Percentiles rank a stretch among this genome's conserved stretches.
These are phyloP conservation scores for Daldinia concentrica DNA, from an alignment of 495 filamentous ascomycete genomes.

Conservation along the genomic window DNA sequence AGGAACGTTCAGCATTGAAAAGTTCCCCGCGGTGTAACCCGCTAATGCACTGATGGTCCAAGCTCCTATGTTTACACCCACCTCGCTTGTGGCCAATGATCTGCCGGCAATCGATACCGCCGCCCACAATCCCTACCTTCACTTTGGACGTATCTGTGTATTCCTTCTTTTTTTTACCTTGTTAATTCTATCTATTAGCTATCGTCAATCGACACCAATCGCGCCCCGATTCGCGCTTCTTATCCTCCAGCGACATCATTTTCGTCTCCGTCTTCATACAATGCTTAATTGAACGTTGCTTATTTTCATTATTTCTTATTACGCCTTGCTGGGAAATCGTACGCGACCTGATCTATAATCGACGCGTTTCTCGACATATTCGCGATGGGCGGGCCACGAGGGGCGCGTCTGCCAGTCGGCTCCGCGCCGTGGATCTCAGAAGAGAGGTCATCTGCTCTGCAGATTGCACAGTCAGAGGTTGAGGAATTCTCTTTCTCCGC, in stretches of 20 bases:
- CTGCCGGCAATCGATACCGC: slow-evolving; percentile 19
- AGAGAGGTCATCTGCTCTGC: slow-evolving; percentile 58
- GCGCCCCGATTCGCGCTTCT: background rate
- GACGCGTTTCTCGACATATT: slow-evolving; percentile 39
- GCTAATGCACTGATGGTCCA: slow-evolving; percentile 30
- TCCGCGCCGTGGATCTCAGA: slow-evolving; percentile 64
- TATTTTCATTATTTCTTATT: slow-evolving; percentile 8
- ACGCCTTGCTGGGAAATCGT: slow-evolving; percentile 3
- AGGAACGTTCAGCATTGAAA: too few relatives aligned
- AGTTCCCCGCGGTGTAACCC: slow-evolving; percentile 6
- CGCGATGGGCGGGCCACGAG: slow-evolving; percentile 61
- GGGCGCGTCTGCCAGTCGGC: slow-evolving; percentile 64
- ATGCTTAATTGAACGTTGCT: slow-evolving; percentile 40
- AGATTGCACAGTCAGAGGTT: slow-evolving; percentile 69
- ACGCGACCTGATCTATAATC: slow-evolving; percentile 35
- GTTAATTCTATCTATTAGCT: slow-evolving; percentile 17
- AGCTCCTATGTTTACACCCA: slow-evolving; percentile 43
- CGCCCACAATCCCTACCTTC: slow-evolving; percentile 30
- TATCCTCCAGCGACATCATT: background rate
- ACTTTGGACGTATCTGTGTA: slow-evolving; percentile 16
- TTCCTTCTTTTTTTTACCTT: slow-evolving; percentile 8
- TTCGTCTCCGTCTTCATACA: slow-evolving; percentile 12
- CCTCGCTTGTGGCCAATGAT: slow-evolving; percentile 31
- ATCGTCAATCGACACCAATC: slow-evolving; percentile 5
- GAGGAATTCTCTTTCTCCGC: slow-evolving; percentile 91